Evolutionary conservation across 768 basidiomycete genomes (phyloP), one percentile per base, ranked within the genome.

Genomic region (Phanerodontia chrysosporium): DNA sequence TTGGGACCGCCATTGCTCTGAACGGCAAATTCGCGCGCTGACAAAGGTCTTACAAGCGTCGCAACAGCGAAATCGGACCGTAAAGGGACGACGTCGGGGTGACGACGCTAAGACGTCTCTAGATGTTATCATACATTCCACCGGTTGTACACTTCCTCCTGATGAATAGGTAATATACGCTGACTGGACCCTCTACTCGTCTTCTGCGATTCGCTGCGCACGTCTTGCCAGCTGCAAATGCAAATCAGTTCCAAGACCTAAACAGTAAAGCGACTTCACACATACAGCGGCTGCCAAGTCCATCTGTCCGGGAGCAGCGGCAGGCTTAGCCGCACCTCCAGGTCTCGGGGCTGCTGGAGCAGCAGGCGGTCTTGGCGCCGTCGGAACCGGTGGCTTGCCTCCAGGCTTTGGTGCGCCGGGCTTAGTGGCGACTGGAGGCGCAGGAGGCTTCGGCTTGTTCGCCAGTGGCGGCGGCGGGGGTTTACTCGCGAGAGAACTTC

Each of bases 221-320:
- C 91, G 85, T 70, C 78, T 90, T 22, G 90, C 90, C 57, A 92
- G 72, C 90, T 92, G 46, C n/a, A 49, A 36, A 46, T 16, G 2
- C 3, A 51, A n/a, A 32, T 48, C 35, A 53, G 57, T 36, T 1
- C 35, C 10, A n/a, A 7, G 39, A 14, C 10, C 18, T n/a, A 25
- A 14, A 25, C 13, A 2, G 18, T 29, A 18, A 12, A 25, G 16
- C 13, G 49, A 36, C 27, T 9, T 21, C 12, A 51, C 2, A 79
- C 89, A 78, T 65, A 95, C 90, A 51, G 83, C 87, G 62, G 92
- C 91, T 58, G 93, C 90, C 62, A 95, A 74, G 73, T 93, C 93
- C 73, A 91, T 62, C 66, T 93, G 91, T 16, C 80, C 83, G 30
- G 80, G 80, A 3, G 75, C 72, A 5, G 79, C 80, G 39, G 73